Percentiles rank a stretch among this genome's conserved stretches.
phyloP scores from a whole-genome alignment of 1,139 yeast genomes.

The Pneumocystis jirovecii region DNA sequence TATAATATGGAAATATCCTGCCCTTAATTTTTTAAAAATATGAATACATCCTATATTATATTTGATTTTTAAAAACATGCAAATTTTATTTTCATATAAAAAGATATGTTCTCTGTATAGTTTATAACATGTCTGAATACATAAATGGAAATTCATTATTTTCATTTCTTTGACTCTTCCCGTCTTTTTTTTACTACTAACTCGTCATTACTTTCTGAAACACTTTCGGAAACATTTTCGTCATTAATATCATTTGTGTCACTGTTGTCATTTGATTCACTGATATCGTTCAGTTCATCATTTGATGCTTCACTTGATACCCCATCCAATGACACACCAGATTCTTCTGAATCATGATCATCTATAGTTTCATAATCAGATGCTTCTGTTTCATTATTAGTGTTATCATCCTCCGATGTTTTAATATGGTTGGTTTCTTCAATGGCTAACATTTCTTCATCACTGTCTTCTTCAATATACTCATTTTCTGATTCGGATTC shows the following conservation, averaged over 20 bases:
- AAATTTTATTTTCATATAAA: background rate
- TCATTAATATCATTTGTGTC: no score
- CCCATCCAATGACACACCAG: background rate
- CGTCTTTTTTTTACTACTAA: background rate
- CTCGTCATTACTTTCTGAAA: background rate
- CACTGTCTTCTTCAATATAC: slow-evolving; percentile 13
- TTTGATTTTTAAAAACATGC: background rate
- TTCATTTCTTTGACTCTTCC: background rate
- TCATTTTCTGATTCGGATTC: slow-evolving; percentile 32
- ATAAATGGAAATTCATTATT: background rate
- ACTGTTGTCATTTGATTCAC: slow-evolving; percentile 28
- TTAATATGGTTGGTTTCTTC: background rate
- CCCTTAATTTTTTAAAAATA: background rate
- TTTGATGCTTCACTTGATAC: background rate
- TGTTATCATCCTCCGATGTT: background rate
- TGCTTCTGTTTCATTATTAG: background rate
- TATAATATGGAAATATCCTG: background rate
- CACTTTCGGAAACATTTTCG: background rate
- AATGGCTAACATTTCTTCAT: slow-evolving; percentile 6
- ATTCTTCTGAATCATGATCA: background rate
- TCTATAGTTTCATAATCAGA: background rate
- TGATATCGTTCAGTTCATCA: slow-evolving; percentile 19
- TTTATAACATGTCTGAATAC: background rate
- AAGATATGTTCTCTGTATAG: background rate
- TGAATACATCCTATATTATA: background rate